Percentiles rank a stretch among this genome's conserved stretches.
Conservation (phyloP, 495 filamentous ascomycete genomes). For the Neurospora cerealis region DNA sequence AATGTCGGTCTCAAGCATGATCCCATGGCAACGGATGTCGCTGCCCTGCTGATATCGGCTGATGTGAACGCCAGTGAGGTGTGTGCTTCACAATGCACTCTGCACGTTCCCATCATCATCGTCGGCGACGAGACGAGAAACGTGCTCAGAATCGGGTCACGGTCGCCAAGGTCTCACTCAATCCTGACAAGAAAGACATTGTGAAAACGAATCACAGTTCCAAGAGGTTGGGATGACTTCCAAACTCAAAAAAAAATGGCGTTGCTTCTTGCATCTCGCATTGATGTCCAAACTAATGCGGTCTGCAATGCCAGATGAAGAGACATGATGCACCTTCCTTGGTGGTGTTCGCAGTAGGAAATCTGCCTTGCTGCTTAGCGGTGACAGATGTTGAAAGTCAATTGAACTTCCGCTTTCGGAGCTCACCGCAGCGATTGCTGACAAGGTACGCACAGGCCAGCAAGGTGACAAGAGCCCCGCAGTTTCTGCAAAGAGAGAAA, state of each 20-base stretch:
- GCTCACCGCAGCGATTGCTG: not conserved
- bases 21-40: not conserved
- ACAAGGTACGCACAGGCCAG: not conserved
- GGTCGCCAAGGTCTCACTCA: not conserved
- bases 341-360: not conserved
- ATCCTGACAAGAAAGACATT: not conserved
- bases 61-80: not conserved
- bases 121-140: not conserved
- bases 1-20: not conserved
- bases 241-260: not conserved
- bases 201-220: not conserved
- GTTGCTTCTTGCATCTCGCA: not conserved
- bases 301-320: not conserved
- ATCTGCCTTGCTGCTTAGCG: not conserved
- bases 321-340: not conserved
- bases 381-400: not conserved
- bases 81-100: not conserved
- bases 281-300: not conserved
- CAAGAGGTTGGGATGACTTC: not conserved
- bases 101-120: not conserved
- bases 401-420: not conserved
- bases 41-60: not conserved
- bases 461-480: not conserved
- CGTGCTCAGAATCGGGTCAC: not conserved
- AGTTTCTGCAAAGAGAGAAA: not conserved